Evolutionary conservation across 2,329 filamentous ascomycete species (phyloP).

Genomic region (Blastomyces percursus): DNA sequence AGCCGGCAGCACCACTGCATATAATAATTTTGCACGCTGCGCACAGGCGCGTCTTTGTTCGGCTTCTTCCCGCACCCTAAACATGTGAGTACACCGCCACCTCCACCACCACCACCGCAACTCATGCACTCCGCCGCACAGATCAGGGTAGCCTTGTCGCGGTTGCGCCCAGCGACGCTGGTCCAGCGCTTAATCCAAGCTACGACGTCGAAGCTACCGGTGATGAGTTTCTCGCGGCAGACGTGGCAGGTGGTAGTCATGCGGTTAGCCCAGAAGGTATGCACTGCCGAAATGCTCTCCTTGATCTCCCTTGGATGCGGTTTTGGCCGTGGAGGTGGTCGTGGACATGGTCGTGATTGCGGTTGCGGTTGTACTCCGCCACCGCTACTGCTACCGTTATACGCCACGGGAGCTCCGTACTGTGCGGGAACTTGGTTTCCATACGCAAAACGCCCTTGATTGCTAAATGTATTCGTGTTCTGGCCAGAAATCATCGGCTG

Average conservation of each 20-base stretch:
- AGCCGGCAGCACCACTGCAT: conserved; percentile 27
- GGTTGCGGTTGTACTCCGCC: too few relatives aligned
- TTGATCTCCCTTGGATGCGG: conserved; percentile 5
- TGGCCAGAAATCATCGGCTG: background rate
- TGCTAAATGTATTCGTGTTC: background rate
- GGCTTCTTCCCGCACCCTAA: conserved; percentile 11
- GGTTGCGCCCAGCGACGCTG: background rate
- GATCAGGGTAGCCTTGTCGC: conserved; percentile 2
- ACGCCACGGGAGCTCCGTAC: background rate
- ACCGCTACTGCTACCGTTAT: background rate
- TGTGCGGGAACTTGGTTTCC: background rate
- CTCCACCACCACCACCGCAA: conserved; percentile 1
- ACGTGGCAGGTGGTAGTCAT: conserved; percentile 9
- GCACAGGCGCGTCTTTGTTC: background rate
- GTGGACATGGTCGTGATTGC: background rate
- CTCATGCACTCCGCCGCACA: conserved; percentile 9
- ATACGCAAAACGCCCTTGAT: background rate
- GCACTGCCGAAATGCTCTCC: conserved; percentile 9
- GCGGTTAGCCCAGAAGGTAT: conserved; percentile 7
- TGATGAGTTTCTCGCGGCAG: conserved; percentile 8
- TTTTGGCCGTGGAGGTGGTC: background rate
- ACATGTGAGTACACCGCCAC: conserved; percentile 8
- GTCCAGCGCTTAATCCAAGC: conserved; percentile 10
- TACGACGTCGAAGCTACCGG: conserved; percentile 6
- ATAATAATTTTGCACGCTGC: conserved; percentile 7